These are phyloP conservation scores for Chytridium lagenaria DNA, from an alignment of 371 early-diverging fungal species.

Conservation along the genomic window DNA sequence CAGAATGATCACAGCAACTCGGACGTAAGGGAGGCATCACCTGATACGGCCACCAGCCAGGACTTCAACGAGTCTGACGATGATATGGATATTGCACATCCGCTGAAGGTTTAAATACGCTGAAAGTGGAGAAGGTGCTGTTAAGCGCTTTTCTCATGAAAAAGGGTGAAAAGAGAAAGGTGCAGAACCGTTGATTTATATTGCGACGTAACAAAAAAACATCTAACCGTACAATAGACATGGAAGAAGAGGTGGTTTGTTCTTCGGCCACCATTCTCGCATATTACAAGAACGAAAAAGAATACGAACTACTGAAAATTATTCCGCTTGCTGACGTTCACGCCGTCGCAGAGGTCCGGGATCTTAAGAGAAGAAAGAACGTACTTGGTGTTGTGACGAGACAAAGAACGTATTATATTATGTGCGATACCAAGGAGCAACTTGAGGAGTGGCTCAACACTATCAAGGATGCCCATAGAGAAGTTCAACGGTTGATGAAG, in stretches of 20 bases:
- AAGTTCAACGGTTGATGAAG: slow-evolving; percentile 19
- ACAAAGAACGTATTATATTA: slow-evolving; percentile 75
- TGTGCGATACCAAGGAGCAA: slow-evolving; percentile 66
- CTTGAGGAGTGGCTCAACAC: slow-evolving; percentile 73
- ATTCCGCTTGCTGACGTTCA: slow-evolving; percentile 77
- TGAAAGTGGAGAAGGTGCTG: slow-evolving; percentile 70
- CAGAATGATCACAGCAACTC: not conserved
- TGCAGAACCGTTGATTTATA: slow-evolving; percentile 46
- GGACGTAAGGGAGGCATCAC: slow-evolving; percentile 8
- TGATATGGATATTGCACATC: slow-evolving; percentile 20
- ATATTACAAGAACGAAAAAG: slow-evolving; percentile 87
- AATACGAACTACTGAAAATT: slow-evolving; percentile 78
- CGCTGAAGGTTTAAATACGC: slow-evolving; percentile 42
- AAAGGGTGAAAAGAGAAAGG: slow-evolving; percentile 80
- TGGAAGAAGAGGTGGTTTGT: slow-evolving; percentile 92
- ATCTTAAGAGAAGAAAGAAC: slow-evolving; percentile 66
- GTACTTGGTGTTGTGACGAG: slow-evolving; percentile 82
- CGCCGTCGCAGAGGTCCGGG: slow-evolving; percentile 72
- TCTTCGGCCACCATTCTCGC: slow-evolving; percentile 76
- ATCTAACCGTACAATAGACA: slow-evolving; percentile 55
- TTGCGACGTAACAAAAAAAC: not conserved
- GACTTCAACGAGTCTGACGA: slow-evolving; percentile 44
- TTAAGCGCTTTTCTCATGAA: slow-evolving; percentile 74
- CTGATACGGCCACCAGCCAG: slow-evolving; percentile 10
- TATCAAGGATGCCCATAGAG: slow-evolving; percentile 27